Evolutionary conservation across 148 eudicot genomes (phyloP).

Genomic region (Silene conica): DNA sequence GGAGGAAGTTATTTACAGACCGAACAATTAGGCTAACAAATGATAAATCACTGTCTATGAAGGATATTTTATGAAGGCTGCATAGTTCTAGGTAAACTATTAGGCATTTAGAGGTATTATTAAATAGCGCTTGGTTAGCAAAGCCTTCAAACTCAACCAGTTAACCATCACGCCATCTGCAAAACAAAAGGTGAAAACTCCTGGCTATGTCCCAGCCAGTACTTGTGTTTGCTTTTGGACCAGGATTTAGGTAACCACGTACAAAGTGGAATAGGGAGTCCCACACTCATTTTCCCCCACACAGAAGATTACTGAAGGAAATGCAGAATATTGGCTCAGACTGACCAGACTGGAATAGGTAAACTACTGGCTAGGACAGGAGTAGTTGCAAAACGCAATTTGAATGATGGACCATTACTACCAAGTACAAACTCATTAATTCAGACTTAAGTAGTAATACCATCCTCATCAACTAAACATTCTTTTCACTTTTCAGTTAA

Average conservation of each 20-base stretch:
- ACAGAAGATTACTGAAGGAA: not conserved
- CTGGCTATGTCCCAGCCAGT: not conserved
- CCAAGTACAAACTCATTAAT: not conserved
- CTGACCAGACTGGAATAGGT: not conserved
- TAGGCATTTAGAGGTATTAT: not conserved
- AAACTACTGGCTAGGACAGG: not conserved
- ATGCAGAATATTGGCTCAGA: not conserved
- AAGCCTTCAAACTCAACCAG: not conserved
- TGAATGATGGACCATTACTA: not conserved
- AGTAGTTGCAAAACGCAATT: not conserved
- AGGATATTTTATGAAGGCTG: not conserved
- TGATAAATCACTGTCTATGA: not conserved
- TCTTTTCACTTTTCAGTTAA: not conserved
- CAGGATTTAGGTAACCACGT: not conserved
- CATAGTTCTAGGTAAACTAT: not conserved
- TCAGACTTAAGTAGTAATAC: not conserved
- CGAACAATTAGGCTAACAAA: not conserved
- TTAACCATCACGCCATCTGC: not conserved
- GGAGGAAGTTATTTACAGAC: conserved; percentile 3
- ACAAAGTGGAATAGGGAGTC: not conserved
- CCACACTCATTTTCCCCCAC: not conserved
- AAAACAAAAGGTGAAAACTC: not conserved
- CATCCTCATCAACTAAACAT: not conserved
- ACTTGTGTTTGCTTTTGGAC: not conserved
- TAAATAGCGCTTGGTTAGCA: not conserved